Evolutionary conservation across 2,329 filamentous ascomycete genomes (phyloP), one percentile per base, ranked within the genome.

Genomic region (Aspergillus nomiae): DNA sequence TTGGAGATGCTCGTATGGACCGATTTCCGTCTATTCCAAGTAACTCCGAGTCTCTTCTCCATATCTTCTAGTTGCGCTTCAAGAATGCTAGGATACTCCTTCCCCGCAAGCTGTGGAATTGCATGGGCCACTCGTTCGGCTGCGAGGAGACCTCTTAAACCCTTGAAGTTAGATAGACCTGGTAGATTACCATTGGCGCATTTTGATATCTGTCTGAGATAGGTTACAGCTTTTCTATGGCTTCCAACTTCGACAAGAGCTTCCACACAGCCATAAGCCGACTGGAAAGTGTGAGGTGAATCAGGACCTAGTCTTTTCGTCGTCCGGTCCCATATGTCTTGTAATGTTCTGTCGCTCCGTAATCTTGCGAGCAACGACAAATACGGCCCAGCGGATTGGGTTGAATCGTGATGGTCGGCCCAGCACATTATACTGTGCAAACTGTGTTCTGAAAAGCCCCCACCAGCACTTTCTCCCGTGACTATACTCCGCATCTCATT

Each of bases 31-130:
- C 62, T 32, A 8, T 69, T 46, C 75, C 76, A 78, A 43, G 56
- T 63, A 10, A 77, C 58, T 7, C 76, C 76, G n/a, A 78, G 63
- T 54, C 68, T 70, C 24, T 53, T 62, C 57, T 78, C 77, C 58
- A 79, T 69, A 16, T 67, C 46, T n/a, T 58, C 16, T 8, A 78
- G 61, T 43, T 73, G 66, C 26, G 21, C 24, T 38, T 73, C 56
- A 30, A 79, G 65, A n/a, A 78, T 58, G 34, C 46, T 56, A 10
- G 63, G 32, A 26, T 69, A 70, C 21, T 74, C 68, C 28, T 65
- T 63, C 24, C 66, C 65, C 28, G 70, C 64, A 55, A 78, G 60
- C 10, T 66, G 63, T n/a, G 66, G 62, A 14, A 78, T 53, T 3
- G 60, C 50, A 45, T 68, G 61, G 2, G 65, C 51, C 9, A 75